phyloP scores from a whole-genome alignment of 306 rosid species.

The Ceratonia siliqua region DNA sequence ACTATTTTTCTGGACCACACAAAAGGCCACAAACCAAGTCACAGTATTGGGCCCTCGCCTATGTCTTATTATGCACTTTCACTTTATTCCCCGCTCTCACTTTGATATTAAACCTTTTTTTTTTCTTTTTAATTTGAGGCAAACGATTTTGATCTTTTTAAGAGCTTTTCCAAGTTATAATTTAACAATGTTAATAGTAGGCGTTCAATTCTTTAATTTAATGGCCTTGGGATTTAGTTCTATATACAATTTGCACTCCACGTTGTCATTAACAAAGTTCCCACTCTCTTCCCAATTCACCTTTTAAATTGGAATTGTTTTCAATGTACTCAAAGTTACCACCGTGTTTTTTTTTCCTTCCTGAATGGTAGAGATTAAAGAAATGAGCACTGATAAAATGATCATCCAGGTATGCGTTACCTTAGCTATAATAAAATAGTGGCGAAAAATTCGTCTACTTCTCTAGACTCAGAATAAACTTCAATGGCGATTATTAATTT shows the following conservation, averaged over 20 bases:
- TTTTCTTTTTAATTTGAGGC: background rate
- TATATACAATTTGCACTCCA: background rate
- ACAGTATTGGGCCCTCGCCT: background rate
- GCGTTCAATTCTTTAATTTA: background rate
- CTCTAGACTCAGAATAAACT: no score
- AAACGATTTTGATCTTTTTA: background rate
- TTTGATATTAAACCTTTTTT: background rate
- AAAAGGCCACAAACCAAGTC: background rate
- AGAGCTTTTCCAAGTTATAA: background rate
- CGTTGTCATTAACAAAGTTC: background rate
- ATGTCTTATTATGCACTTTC: background rate
- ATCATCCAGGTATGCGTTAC: no score
- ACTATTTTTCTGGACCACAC: background rate
- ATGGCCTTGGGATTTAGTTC: background rate
- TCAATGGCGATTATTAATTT: background rate
- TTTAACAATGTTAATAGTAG: background rate
- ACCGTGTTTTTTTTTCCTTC: no score
- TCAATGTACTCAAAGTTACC: no score
- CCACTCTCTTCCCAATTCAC: background rate
- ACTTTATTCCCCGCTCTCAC: background rate
- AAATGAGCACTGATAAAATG: no score
- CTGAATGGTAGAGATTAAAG: no score
- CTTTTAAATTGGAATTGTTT: no score
- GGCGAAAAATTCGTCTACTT: background rate
- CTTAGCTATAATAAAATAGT: background rate